These are phyloP conservation scores for Ceratobasidium theobromae DNA, from an alignment of 1,284 basidiomycete species.

Conservation along the genomic window DNA sequence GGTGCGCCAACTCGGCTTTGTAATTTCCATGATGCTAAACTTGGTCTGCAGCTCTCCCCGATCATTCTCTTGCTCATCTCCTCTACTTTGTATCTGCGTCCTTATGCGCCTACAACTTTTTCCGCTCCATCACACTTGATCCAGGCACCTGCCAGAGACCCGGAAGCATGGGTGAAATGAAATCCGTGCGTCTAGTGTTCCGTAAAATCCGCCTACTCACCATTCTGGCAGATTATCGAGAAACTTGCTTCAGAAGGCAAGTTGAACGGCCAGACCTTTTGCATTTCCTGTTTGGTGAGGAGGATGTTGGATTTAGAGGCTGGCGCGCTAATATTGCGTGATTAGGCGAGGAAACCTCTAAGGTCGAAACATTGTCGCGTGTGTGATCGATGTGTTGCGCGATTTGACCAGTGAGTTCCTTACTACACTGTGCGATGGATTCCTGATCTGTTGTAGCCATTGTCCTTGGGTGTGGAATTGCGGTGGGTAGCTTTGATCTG, in stretches of 20 bases:
- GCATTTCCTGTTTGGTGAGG: constrained; percentile 86
- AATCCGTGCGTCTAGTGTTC: constrained; percentile 56
- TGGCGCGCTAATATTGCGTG: background rate
- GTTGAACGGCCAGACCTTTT: constrained; percentile 94
- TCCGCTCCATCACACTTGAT: constrained; percentile 84
- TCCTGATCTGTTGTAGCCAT: constrained; percentile 56
- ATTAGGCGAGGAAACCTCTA: constrained; percentile 81
- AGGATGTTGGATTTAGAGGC: background rate
- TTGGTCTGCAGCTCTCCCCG: constrained; percentile 60
- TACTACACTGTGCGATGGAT: background rate
- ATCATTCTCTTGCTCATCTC: constrained; percentile 73
- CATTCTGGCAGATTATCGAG: constrained; percentile 68
- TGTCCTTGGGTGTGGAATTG: constrained; percentile 99
- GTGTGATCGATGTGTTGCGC: constrained; percentile 86
- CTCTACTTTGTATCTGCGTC: constrained; percentile 70
- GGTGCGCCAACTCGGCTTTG: constrained; percentile 47
- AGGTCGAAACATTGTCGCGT: constrained; percentile 94
- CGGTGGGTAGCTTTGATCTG: constrained; percentile 53
- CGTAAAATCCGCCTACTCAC: background rate
- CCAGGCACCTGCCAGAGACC: constrained; percentile 87
- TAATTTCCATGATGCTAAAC: background rate
- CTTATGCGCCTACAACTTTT: constrained; percentile 86
- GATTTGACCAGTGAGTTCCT: constrained; percentile 82
- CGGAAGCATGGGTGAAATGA: constrained; percentile 76
- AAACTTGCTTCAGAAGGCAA: constrained; percentile 84